Evolutionary conservation across 352 stramenopile species (phyloP).

Genomic region (Globisporangium acanthophoron): DNA sequence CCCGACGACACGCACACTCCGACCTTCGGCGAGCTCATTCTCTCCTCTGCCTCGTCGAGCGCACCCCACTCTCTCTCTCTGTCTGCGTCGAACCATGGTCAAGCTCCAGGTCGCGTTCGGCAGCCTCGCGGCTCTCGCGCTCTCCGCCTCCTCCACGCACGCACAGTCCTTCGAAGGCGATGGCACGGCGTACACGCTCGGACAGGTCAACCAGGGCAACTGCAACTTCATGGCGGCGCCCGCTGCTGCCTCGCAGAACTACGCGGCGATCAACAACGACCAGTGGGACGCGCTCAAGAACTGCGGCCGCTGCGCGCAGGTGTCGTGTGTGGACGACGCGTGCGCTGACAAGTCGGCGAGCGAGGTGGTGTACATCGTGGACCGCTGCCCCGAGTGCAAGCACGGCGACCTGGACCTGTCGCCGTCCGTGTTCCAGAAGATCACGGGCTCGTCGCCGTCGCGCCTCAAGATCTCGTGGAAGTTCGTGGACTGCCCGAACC

Average conservation of each 20-base stretch:
- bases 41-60: background rate
- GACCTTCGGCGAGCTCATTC: no score
- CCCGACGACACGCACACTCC: no score
- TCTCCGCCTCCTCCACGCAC: background rate
- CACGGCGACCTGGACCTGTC: constrained; percentile 67
- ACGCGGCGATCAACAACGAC: constrained; percentile 43
- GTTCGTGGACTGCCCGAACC: constrained; percentile 63
- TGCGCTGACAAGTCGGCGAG: constrained; percentile 46
- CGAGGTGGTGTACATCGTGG: constrained; percentile 60
- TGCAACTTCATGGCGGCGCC: constrained; percentile 43
- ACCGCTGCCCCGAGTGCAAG: constrained; percentile 67
- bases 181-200: constrained; percentile 40
- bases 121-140: constrained; percentile 1
- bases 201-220: constrained; percentile 27
- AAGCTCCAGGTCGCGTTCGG: background rate
- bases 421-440: constrained; percentile 53
- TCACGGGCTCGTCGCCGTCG: constrained; percentile 56
- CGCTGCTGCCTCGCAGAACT: constrained; percentile 27
- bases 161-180: constrained; percentile 26
- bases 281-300: constrained; percentile 34
- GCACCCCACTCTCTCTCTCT: background rate
- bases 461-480: constrained; percentile 55
- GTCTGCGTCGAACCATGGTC: background rate
- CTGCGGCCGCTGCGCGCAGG: constrained; percentile 40
- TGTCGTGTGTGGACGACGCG: constrained; percentile 47